A percentile compares a stretch with the other conserved stretches of the same genome.
These are phyloP conservation scores for Lentinula boryana DNA, from an alignment of 768 basidiomycete genomes.

Conservation along the genomic window DNA sequence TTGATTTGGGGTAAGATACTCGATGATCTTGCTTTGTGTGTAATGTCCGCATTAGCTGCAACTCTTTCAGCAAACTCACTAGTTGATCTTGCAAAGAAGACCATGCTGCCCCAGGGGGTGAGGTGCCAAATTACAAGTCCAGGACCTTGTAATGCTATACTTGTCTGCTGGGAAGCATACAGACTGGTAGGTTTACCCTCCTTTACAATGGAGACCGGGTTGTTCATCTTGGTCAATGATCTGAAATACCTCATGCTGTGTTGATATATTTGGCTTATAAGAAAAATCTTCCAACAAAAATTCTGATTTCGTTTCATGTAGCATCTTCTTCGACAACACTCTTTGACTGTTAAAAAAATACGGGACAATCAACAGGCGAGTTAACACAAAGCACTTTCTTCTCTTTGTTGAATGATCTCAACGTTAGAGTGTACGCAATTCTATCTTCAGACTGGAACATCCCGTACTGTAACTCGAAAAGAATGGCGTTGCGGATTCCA, in stretches of 20 bases:
- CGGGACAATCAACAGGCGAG: neutral
- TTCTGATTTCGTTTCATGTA: neutral
- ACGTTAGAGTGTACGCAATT: neutral
- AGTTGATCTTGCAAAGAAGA: conserved; percentile 1
- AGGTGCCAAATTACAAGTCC: neutral
- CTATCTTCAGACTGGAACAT: neutral
- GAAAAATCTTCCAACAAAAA: neutral
- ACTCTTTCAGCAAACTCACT: neutral
- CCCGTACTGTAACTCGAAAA: neutral
- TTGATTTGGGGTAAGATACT: neutral
- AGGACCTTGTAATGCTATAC: neutral
- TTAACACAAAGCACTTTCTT: neutral
- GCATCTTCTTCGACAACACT: neutral
- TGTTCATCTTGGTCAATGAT: neutral
- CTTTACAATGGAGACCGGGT: neutral
- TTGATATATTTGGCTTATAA: neutral
- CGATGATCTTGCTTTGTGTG: neutral
- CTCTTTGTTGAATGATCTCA: neutral
- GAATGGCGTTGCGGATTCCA: neutral
- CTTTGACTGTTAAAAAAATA: neutral
- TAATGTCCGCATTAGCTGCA: conserved; percentile 2
- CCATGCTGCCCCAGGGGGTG: neutral
- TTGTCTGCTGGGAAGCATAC: conserved; percentile 1
- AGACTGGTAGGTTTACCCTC: neutral
- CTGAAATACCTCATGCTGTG: too few relatives aligned